Base-by-base conservation (phyloP, 1,139 yeast species). In the Debaryomyces fabryi region DNA sequence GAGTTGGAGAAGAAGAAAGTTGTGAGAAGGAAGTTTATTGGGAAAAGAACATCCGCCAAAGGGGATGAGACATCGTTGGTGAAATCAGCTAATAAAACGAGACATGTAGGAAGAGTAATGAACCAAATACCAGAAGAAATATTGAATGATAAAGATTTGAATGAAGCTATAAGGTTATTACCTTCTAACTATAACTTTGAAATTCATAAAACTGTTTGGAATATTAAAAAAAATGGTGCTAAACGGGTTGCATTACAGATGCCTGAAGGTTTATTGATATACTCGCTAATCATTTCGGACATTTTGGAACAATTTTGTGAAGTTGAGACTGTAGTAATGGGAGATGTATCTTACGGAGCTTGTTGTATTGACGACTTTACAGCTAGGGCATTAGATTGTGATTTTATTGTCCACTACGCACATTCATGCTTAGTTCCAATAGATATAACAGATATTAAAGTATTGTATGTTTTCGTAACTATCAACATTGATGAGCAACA, bases 341-440 rank as follows among this genome's bases (percentile, higher is more conserved):
- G 99, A 2, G 99, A 93, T 67, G 99, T 93, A 0, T 90, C 97
- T 0, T 93, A 93, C 61, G 99, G 99, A 30, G 99, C 99, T 0
- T 93, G 99, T 64, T 93, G 99, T 68, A 91, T 93, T 46, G 99
- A 93, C 64, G 99, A 93, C 64, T 93, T 79, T 63, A 92, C 99
- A 0, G 99, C 99, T 3, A 74, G 92, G 51, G 85, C 98, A 0
- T 71, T 93, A 40, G 96, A 88, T 47, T 95, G 99, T 68, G 99
- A 93, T 64, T 88, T 92, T 58, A 84, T 93, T 49, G 91, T 93
- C 10, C 99, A 95, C 68, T 93, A 93, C 67, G 99, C 99, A 1
- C 99, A 93, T 65, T 91, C 97, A 12, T 93, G 99, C 68, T 75
- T 93, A 45, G 98, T 93, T 1, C 99, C 99, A 1, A 89, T 93